Base-by-base conservation (phyloP, 108 stramenopile genomes). In the Skeletonema potamos region DNA sequence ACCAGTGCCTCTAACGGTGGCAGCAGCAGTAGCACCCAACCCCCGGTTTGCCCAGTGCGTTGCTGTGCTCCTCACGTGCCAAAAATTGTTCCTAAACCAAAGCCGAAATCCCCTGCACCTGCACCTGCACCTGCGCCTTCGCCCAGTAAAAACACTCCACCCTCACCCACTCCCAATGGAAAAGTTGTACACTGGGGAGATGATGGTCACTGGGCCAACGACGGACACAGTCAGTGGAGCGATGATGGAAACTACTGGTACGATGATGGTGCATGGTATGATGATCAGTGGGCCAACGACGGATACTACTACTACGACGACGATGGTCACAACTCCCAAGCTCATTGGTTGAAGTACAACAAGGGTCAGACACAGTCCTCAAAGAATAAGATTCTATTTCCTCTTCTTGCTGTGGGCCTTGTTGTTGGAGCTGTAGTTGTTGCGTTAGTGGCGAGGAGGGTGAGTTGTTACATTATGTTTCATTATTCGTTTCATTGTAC, bases 381-480 rank as follows among this genome's bases (percentile, higher is more conserved):
- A 2, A 41, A 59, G 22, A n/a, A 6, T 13, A 44, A 22, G 27
- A 34, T 36, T 3, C 5, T 60, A 0, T 70, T 39, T 36, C 68
- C 68, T 11, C 20, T 70, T 12, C n/a, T 70, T 18, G 22, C 60
- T 10, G 58, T 15, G 2, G 58, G 56, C 7, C 24, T 70, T 32
- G 68, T 59, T 37, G 58, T 58, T 11, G 68, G 44, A 58, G 41
- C 30, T n/a, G 11, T 46, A 13, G 68, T 15, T 5, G 68, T 37
- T n/a, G 36, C 39, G 13, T 33, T 70, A 8, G 37, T 70, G 39
- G 58, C 59, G 22, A 46, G 28, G 24, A 58, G 58, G 20, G 65
- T 66, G 20, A 66, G 65, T 66, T 12, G 39, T n/a, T n/a, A n/a
- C n/a, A n/a, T n/a, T n/a, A n/a, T n/a, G 39, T 15, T 41, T 41